Evolutionary conservation across 371 early-diverging fungal species (phyloP).

Genomic region (Choanephora cucurbitarum): DNA sequence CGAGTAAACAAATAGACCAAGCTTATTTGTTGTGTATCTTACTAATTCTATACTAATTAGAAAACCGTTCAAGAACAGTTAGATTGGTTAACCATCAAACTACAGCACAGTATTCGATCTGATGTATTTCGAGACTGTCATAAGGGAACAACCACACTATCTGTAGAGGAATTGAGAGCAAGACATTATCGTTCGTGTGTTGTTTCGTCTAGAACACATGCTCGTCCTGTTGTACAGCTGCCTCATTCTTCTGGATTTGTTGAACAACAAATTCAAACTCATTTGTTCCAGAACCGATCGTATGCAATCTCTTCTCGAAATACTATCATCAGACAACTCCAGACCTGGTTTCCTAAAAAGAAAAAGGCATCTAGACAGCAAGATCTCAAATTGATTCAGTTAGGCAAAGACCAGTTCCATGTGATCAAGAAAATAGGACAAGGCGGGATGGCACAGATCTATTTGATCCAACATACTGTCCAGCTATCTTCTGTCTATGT

Average conservation of each 20-base stretch:
- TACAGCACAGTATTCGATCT: conserved; percentile 16
- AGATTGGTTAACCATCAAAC: conserved; percentile 16
- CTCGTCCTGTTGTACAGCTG: conserved; percentile 9
- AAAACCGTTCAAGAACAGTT: conserved; percentile 6
- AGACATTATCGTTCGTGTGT: background rate
- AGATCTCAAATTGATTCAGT: background rate
- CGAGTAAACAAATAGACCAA: background rate
- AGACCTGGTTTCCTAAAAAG: conserved; percentile 4
- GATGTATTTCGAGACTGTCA: conserved; percentile 22
- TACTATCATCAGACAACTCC: background rate
- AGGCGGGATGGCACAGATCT: conserved; percentile 47
- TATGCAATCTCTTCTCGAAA: background rate
- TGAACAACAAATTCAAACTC: conserved; percentile 3
- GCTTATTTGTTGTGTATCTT: background rate
- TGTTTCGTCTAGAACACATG: background rate
- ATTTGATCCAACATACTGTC: conserved; percentile 16
- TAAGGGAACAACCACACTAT: conserved; percentile 5
- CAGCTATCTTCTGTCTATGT: conserved; percentile 13
- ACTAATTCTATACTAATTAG: no score
- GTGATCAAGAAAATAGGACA: conserved; percentile 35
- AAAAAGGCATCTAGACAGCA: background rate
- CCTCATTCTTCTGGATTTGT: conserved; percentile 18
- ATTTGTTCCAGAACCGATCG: background rate
- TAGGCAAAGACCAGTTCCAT: conserved; percentile 15
- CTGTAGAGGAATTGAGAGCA: conserved; percentile 34